phyloP scores from a whole-genome alignment of 140 eudicot species.

The Flaveria floridana region DNA sequence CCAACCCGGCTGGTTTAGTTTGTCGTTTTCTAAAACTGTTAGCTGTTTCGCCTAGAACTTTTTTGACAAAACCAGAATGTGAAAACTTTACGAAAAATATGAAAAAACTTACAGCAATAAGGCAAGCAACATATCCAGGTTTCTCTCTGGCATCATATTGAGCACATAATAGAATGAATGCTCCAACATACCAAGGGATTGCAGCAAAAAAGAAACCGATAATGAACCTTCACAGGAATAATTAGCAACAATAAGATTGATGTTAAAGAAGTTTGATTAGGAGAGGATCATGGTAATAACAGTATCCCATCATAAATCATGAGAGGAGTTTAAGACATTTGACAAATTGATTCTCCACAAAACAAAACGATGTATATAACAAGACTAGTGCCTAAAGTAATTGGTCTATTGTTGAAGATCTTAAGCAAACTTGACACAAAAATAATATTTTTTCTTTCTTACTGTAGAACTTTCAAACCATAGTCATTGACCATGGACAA shows the following conservation, averaged over 20 bases:
- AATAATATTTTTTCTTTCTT: too few relatives aligned
- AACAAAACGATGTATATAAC: too few relatives aligned
- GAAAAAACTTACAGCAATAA: conserved; percentile 66
- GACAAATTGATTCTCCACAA: neutral
- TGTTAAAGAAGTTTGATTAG: neutral
- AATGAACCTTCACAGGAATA: conserved; percentile 59
- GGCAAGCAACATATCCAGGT: conserved; percentile 80
- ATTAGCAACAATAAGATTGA: neutral
- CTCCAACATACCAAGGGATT: conserved; percentile 87
- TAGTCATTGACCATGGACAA: too few relatives aligned
- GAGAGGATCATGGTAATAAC: neutral
- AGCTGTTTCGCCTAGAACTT: neutral
- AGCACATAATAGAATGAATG: conserved; percentile 63
- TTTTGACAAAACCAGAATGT: neutral
- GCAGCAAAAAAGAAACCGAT: conserved; percentile 77
- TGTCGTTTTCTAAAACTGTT: neutral
- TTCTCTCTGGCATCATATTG: conserved; percentile 73
- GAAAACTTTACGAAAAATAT: neutral
- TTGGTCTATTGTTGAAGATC: neutral
- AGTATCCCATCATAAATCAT: neutral
- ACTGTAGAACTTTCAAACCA: too few relatives aligned
- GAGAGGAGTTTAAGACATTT: neutral
- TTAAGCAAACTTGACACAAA: neutral
- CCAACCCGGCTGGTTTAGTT: neutral
- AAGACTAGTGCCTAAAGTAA: too few relatives aligned